Evolutionary conservation across 208 protist genomes (phyloP).

Genomic region (Trypanosomatidae sp.): DNA sequence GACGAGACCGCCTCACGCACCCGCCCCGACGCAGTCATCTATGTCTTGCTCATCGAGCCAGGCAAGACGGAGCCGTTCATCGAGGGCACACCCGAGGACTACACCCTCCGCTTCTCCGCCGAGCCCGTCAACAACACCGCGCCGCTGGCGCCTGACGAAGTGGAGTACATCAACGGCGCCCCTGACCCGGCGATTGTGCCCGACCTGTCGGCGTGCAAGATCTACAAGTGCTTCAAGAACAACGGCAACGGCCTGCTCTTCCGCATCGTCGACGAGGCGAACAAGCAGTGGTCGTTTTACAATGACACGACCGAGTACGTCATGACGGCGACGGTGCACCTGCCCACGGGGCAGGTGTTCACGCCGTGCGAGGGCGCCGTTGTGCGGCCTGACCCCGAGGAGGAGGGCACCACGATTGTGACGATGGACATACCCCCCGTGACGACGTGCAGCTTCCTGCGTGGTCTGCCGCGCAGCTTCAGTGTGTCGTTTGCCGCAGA

Average conservation of each 20-base stretch:
- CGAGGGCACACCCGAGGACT: slow-evolving; percentile 22
- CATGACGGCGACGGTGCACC: slow-evolving; percentile 42
- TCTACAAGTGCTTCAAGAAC: slow-evolving; percentile 62
- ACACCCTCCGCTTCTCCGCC: slow-evolving; percentile 45
- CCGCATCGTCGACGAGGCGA: slow-evolving; percentile 29
- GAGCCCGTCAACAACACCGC: slow-evolving; percentile 27
- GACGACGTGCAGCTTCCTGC: slow-evolving; percentile 36
- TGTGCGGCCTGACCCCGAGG: slow-evolving; percentile 21
- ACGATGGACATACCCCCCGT: slow-evolving; percentile 38
- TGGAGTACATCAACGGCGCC: slow-evolving; percentile 34
- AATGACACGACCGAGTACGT: slow-evolving; percentile 56
- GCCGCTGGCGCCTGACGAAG: slow-evolving; percentile 14
- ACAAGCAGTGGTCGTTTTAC: slow-evolving; percentile 30
- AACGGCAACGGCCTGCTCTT: slow-evolving; percentile 56
- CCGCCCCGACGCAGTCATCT: slow-evolving; percentile 13
- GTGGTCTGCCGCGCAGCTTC: slow-evolving; percentile 36
- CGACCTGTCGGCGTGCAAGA: slow-evolving; percentile 20
- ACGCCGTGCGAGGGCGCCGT: slow-evolving; percentile 14
- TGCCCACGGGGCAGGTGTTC: slow-evolving; percentile 23
- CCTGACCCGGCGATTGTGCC: slow-evolving; percentile 24
- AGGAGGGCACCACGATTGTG: slow-evolving; percentile 19
- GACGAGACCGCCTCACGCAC: slow-evolving; percentile 9
- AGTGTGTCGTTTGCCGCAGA: slow-evolving; percentile 39
- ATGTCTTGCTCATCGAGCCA: slow-evolving; percentile 33
- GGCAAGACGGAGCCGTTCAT: slow-evolving; percentile 49